Percentiles rank a stretch among this genome's conserved stretches.
These are phyloP conservation scores for Blastocystis sp. DNA, from an alignment of 352 stramenopile genomes.

Conservation along the genomic window DNA sequence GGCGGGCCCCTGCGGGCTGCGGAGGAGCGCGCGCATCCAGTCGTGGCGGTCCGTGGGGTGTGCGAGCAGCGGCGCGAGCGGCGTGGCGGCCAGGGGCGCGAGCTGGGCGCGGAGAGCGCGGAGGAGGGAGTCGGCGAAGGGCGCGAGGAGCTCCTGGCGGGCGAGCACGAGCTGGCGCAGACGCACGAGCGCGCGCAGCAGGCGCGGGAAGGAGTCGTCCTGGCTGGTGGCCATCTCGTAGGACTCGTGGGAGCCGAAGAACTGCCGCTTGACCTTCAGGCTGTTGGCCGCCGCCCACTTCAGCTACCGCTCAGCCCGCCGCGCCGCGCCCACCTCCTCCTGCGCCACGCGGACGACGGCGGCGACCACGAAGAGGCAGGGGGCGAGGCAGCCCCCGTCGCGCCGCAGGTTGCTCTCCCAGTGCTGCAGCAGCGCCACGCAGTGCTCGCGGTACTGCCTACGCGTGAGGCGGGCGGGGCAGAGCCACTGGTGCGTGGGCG, in stretches of 20 bases:
- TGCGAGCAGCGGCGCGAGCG: not conserved
- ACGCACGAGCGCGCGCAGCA: constrained; percentile 1
- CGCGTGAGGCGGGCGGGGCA: not conserved
- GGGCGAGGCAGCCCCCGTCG: not conserved
- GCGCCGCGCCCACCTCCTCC: not conserved
- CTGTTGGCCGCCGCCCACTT: constrained; percentile 35
- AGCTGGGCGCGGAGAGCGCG: not conserved
- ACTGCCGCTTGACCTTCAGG: constrained; percentile 22
- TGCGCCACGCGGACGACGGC: not conserved
- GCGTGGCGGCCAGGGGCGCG: not conserved
- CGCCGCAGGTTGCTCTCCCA: constrained; percentile 32
- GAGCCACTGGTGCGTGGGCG: constrained; percentile 1
- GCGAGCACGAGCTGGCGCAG: constrained; percentile 8
- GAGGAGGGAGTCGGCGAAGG: not conserved
- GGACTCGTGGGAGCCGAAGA: constrained; percentile 4
- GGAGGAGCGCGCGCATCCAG: not conserved
- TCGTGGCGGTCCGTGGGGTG: not conserved
- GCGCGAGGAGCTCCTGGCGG: not conserved
- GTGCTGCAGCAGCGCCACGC: constrained; percentile 3
- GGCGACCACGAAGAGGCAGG: constrained; percentile 44
- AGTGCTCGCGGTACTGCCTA: constrained; percentile 15
- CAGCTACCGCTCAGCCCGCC: not conserved
- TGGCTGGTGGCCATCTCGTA: constrained; percentile 45
- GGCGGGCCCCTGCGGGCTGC: not conserved
- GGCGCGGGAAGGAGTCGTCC: constrained; percentile 53